Base-by-base conservation (phyloP, 176 grass and related monocot species). In the Ananas comosus region DNA sequence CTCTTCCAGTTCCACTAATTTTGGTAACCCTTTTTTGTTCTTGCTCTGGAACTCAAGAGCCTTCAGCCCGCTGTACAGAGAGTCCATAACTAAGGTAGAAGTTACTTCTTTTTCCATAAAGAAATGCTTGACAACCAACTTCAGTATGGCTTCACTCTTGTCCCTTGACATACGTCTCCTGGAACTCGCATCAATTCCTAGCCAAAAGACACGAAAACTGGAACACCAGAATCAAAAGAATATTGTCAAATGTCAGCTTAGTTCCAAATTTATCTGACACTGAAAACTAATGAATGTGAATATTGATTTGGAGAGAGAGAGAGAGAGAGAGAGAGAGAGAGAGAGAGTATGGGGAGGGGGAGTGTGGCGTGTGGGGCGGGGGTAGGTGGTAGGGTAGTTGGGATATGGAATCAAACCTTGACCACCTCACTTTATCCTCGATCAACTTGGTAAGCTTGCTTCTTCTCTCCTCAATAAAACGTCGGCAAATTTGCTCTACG, bases 81-180 rank as follows among this genome's bases (percentile, higher is more conserved):
- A 84, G 67, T 95, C 91, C 74, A 90, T 95, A 27, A 95, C 87
- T 79, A 95, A 86, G 58, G 91, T 95, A 64, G 91, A 95, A 19
- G 91, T 90, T 69, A 95, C 91, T 77, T 95, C 91, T 78, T 95
- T 95, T 71, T 95, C 91, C 74, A 90, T 85, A 67, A 90, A 95
- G 72, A 90, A 95, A 53, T 95, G 79, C 61, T 95, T 95, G 48
- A 87, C 91, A 47, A 95, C 70, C 70, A 85, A 72, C 78, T 95
- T 95, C 67, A 95, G 54, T 78, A 95, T 72, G 64, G 79, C 81
- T 19, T 95, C 86, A 16, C 72, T 85, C 68, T 82, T 88, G 65
- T 95, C 91, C 78, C 81, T 87, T 83, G 91, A 84, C 81, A 95
- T 90, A 64, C 75, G 79, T 13, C 73, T 70, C 58, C 65, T 80